phyloP scores from a whole-genome alignment of 2,329 filamentous ascomycete species.

The Fusarium sp. region DNA sequence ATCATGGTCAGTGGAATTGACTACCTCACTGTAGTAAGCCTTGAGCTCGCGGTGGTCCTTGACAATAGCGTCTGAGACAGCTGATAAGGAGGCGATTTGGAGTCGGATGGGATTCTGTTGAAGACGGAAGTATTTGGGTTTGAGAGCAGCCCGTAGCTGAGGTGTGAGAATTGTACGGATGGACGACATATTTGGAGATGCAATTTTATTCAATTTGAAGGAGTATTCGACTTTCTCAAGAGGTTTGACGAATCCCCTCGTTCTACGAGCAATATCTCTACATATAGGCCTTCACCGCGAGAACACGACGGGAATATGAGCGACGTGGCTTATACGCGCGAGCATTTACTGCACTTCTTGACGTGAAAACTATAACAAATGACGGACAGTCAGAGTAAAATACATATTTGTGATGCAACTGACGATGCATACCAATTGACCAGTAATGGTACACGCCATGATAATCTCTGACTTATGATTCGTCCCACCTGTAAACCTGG shows the following conservation, averaged over 20 bases:
- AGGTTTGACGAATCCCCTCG: too few relatives aligned
- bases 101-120: neutral
- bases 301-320: conserved; percentile 11
- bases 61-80: conserved; percentile 44
- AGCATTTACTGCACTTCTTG: neutral
- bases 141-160: neutral
- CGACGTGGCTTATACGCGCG: neutral
- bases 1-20: conserved; percentile 52
- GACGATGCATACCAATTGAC: neutral
- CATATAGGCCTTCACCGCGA: neutral
- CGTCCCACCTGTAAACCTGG: neutral
- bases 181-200: conserved; percentile 4
- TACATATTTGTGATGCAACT: neutral
- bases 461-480: conserved; percentile 1
- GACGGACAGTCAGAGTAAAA: neutral
- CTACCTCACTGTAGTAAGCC: conserved; percentile 58
- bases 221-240: too few relatives aligned
- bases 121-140: neutral
- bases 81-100: conserved; percentile 11
- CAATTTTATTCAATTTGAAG: neutral
- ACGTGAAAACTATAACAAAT: neutral
- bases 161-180: neutral
- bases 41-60: conserved; percentile 51
- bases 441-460: too few relatives aligned
- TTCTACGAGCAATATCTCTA: neutral